Percentiles rank a stretch among this genome's conserved stretches.
These are phyloP conservation scores for Colletotrichum kahawae DNA, from an alignment of 2,329 filamentous ascomycete species.

Conservation along the genomic window DNA sequence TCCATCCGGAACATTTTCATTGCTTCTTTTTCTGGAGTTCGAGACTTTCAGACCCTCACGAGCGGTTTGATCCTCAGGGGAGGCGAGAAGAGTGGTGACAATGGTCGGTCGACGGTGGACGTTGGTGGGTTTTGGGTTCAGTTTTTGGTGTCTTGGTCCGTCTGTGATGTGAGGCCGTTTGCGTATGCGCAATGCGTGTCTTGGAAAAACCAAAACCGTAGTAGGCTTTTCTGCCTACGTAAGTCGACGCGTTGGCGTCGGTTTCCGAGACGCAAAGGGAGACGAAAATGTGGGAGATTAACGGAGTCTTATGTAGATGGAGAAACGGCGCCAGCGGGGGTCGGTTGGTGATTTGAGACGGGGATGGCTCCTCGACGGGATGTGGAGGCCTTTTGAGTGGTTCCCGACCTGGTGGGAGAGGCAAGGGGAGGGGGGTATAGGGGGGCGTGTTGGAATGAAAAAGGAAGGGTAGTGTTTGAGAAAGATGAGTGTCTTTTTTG, in stretches of 20 bases:
- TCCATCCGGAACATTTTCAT: not conserved
- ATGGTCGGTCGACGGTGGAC: not conserved
- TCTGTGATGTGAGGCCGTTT: not conserved
- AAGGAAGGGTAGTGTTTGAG: not conserved
- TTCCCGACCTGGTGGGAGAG: not conserved
- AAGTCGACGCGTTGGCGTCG: constrained; percentile 9
- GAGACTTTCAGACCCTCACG: not conserved
- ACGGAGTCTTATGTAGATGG: constrained; percentile 7
- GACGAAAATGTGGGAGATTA: constrained; percentile 1
- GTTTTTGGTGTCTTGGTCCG: not conserved
- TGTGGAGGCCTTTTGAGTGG: not conserved
- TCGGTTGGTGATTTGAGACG: not conserved
- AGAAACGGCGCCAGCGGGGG: not conserved
- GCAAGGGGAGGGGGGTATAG: not conserved
- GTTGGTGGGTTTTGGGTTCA: not conserved
- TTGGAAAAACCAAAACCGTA: not conserved
- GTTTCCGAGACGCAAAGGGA: not conserved
- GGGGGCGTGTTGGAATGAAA: not conserved
- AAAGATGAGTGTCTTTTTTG: not conserved
- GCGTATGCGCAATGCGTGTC: not conserved
- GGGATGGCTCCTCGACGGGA: constrained; percentile 11
- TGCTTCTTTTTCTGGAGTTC: not conserved
- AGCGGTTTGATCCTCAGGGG: not conserved
- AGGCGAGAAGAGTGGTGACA: not conserved
- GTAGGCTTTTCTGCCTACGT: not conserved